phyloP scores from a whole-genome alignment of 1,284 basidiomycete species.

The Bjerkandera adusta region DNA sequence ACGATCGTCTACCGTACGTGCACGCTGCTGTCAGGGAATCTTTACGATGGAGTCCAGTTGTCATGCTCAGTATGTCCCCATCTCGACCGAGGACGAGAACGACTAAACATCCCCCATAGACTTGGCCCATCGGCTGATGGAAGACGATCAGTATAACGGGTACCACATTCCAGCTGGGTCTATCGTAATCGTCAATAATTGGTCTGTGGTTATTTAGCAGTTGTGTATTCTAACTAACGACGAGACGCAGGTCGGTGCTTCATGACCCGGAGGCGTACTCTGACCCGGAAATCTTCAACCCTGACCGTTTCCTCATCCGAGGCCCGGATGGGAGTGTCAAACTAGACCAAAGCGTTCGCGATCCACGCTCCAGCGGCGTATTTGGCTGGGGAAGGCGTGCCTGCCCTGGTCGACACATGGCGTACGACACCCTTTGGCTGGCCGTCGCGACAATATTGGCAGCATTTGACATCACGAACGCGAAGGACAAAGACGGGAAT shows the following conservation, averaged over 20 bases:
- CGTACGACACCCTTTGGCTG: too few relatives aligned
- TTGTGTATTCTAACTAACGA: too few relatives aligned
- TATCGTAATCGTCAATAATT: slow-evolving; percentile 21
- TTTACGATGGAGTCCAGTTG: slow-evolving; percentile 9
- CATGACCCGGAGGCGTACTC: slow-evolving; percentile 6
- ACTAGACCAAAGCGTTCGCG: not conserved
- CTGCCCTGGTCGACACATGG: too few relatives aligned
- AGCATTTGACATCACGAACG: slow-evolving; percentile 24
- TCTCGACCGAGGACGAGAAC: too few relatives aligned
- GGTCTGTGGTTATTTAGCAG: slow-evolving; percentile 14
- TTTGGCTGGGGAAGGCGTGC: slow-evolving; percentile 4
- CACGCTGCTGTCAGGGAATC: slow-evolving; percentile 4
- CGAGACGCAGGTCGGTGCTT: slow-evolving; percentile 4
- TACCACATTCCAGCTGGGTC: slow-evolving; percentile 20
- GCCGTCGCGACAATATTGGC: too few relatives aligned
- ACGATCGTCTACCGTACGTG: slow-evolving; percentile 5
- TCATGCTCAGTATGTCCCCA: slow-evolving; percentile 3
- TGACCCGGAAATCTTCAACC: slow-evolving; percentile 8
- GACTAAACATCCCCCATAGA: too few relatives aligned
- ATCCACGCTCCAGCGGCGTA: too few relatives aligned
- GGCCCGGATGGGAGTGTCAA: too few relatives aligned
- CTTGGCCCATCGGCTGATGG: too few relatives aligned
- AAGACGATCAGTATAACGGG: too few relatives aligned
- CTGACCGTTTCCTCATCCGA: slow-evolving; percentile 11
- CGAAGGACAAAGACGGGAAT: slow-evolving; percentile 17